Evolutionary conservation across 1,139 yeast species (phyloP).

Genomic region (Chernovozyma aurita): DNA sequence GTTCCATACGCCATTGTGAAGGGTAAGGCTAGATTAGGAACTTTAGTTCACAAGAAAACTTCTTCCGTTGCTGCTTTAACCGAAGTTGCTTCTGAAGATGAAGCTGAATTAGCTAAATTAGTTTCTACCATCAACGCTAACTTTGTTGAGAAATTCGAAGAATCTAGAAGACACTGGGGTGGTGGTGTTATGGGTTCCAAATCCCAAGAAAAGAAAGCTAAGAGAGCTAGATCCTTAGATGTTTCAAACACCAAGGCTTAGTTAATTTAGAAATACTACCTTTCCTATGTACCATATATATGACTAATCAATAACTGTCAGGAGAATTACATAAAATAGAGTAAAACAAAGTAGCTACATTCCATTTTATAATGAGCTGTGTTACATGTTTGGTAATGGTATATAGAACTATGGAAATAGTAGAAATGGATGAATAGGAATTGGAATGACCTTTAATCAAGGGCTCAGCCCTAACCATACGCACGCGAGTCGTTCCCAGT

Average conservation of each 20-base stretch:
- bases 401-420: too few relatives aligned
- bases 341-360: background rate
- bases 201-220: conserved; percentile 68
- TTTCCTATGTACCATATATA: too few relatives aligned
- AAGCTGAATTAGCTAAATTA: conserved; percentile 88
- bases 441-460: too few relatives aligned
- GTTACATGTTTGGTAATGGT: too few relatives aligned
- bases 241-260: too few relatives aligned
- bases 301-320: too few relatives aligned
- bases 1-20: conserved; percentile 97
- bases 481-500: conserved; percentile 3
- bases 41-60: conserved; percentile 95
- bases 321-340: too few relatives aligned
- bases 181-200: conserved; percentile 97
- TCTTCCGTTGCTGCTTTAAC: conserved; percentile 96
- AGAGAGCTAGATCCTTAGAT: conserved; percentile 41
- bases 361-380: too few relatives aligned
- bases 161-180: conserved; percentile 98
- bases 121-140: conserved; percentile 89
- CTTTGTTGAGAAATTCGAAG: conserved; percentile 91
- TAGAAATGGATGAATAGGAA: too few relatives aligned
- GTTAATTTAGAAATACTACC: too few relatives aligned
- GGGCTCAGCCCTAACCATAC: conserved; percentile 5
- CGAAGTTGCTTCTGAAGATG: conserved; percentile 90
- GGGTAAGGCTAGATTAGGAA: conserved; percentile 98